Evolutionary conservation across 2,329 filamentous ascomycete species (phyloP).

Genomic region (Neonectria ditissima): DNA sequence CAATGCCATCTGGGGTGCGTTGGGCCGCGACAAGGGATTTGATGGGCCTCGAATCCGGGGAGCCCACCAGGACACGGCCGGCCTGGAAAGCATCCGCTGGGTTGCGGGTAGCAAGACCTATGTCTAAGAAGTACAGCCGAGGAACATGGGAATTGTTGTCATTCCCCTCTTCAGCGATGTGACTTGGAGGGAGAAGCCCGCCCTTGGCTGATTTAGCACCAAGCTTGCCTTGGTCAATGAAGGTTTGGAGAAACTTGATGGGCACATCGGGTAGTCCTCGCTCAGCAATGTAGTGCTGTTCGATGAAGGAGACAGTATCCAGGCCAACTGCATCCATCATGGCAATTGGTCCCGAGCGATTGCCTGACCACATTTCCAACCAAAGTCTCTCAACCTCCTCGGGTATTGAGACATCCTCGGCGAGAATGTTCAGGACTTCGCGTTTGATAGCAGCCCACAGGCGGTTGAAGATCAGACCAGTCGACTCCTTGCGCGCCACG

Average conservation of each 20-base stretch:
- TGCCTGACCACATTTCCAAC: conserved; percentile 50
- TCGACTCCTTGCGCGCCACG: conserved; percentile 60
- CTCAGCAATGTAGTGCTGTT: conserved; percentile 64
- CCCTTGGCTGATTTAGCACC: conserved; percentile 58
- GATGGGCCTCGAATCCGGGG: conserved; percentile 14
- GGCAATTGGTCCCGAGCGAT: background rate
- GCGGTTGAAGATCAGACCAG: conserved; percentile 67
- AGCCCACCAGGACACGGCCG: conserved; percentile 34
- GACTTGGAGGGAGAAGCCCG: conserved; percentile 51
- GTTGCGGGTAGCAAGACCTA: conserved; percentile 36
- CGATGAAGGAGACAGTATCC: conserved; percentile 66
- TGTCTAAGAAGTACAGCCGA: conserved; percentile 45
- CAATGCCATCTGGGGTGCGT: conserved; percentile 59
- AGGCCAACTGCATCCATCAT: conserved; percentile 54
- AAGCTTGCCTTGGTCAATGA: conserved; percentile 59
- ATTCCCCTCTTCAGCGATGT: background rate
- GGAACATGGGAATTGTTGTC: background rate
- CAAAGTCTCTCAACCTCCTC: conserved; percentile 62
- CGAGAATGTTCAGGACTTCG: conserved; percentile 61
- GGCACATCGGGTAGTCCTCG: conserved; percentile 55
- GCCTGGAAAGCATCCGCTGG: conserved; percentile 11
- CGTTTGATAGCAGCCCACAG: conserved; percentile 69
- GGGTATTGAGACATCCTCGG: conserved; percentile 61
- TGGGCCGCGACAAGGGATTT: conserved; percentile 41
- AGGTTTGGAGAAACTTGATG: conserved; percentile 58